These are phyloP conservation scores for Coccomyxa sp. DNA, from an alignment of 139 green algal species.

Conservation along the genomic window DNA sequence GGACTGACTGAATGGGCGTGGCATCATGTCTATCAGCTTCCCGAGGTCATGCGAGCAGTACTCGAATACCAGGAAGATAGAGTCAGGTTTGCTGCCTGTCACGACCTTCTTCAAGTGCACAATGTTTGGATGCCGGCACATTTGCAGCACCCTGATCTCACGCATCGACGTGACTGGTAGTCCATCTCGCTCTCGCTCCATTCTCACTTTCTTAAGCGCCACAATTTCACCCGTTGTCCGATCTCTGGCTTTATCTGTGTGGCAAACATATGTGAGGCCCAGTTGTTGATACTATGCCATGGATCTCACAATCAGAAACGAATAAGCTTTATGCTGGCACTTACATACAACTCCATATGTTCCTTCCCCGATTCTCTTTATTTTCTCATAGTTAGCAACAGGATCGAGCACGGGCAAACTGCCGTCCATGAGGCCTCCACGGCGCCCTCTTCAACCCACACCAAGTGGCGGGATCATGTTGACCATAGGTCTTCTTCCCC, in stretches of 20 bases:
- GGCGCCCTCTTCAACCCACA: background rate
- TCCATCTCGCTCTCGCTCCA: conserved; percentile 47
- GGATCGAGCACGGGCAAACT: conserved; percentile 43
- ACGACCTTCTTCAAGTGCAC: conserved; percentile 68
- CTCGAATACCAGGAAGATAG: conserved; percentile 84
- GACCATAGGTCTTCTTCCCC: too few species aligned
- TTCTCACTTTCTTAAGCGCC: conserved; percentile 70
- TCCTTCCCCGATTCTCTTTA: conserved; percentile 68
- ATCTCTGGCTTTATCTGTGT: conserved; percentile 57
- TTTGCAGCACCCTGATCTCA: conserved; percentile 69
- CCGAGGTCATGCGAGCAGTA: conserved; percentile 79
- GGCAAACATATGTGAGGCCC: background rate
- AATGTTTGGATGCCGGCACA: conserved; percentile 63
- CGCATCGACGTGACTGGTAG: conserved; percentile 72
- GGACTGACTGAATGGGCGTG: conserved; percentile 36
- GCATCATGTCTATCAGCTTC: conserved; percentile 60
- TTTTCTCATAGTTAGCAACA: conserved; percentile 64
- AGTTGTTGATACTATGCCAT: background rate
- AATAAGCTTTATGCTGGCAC: background rate
- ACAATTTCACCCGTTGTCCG: conserved; percentile 63
- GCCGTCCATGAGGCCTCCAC: background rate
- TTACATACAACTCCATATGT: conserved; percentile 71
- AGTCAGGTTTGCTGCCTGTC: conserved; percentile 61
- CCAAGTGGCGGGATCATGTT: too few species aligned
- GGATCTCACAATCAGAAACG: background rate